A percentile compares a stretch with the other conserved stretches of the same genome.
phyloP scores from a whole-genome alignment of 805 yeast species.

The Lachancea waltii region DNA sequence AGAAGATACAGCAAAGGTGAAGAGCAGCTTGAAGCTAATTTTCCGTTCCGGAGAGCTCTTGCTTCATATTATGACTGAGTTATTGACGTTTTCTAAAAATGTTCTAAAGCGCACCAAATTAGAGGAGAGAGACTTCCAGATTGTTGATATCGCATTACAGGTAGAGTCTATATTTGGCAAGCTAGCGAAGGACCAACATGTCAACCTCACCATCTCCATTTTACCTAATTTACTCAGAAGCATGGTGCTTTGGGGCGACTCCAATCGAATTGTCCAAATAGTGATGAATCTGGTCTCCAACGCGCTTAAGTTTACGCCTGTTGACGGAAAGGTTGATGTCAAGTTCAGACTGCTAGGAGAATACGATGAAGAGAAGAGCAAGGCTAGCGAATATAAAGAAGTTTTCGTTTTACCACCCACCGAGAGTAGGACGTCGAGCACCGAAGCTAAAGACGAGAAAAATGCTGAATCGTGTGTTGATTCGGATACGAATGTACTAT shows the following conservation, averaged over 20 bases:
- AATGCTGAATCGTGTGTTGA: slow-evolving; percentile 11
- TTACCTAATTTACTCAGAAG: slow-evolving; percentile 55
- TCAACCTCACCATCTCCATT: slow-evolving; percentile 54
- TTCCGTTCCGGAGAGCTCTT: slow-evolving; percentile 88
- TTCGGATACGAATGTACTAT: slow-evolving; percentile 6
- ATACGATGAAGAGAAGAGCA: slow-evolving; percentile 52
- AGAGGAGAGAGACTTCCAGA: slow-evolving; percentile 74
- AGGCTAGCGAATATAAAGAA: slow-evolving; percentile 34
- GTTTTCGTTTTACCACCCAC: slow-evolving; percentile 42
- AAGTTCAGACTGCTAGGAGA: slow-evolving; percentile 59
- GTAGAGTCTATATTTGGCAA: slow-evolving; percentile 79
- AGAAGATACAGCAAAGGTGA: slow-evolving; percentile 56
- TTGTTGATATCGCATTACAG: slow-evolving; percentile 78
- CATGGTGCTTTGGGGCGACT: slow-evolving; percentile 76
- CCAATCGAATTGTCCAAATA: slow-evolving; percentile 84
- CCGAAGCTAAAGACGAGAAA: slow-evolving; percentile 7
- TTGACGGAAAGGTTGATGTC: slow-evolving; percentile 73
- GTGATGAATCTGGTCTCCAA: slow-evolving; percentile 90
- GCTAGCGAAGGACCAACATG: slow-evolving; percentile 70
- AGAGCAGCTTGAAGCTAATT: slow-evolving; percentile 71
- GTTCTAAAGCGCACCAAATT: slow-evolving; percentile 77
- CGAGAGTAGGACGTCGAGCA: no score
- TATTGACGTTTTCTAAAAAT: slow-evolving; percentile 83
- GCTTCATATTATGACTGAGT: slow-evolving; percentile 82
- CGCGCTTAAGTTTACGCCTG: slow-evolving; percentile 87